phyloP scores from a whole-genome alignment of 805 yeast species.

The Kockiozyma suomiensis region DNA sequence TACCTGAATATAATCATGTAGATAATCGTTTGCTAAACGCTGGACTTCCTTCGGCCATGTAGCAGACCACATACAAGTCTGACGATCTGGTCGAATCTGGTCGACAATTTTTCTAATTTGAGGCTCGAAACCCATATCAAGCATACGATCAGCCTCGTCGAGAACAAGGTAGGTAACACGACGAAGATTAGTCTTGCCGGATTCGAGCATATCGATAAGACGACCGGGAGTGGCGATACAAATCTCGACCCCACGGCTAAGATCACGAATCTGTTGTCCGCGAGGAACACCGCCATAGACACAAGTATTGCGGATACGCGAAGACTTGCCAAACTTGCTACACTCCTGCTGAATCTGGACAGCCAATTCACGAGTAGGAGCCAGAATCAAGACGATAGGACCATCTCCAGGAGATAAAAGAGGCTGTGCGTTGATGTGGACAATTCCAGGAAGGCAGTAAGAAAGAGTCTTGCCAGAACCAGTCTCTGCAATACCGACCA shows the following conservation, averaged over 20 bases:
- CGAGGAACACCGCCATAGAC: constrained; percentile 99
- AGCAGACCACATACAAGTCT: constrained; percentile 99
- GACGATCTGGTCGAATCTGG: constrained; percentile 99
- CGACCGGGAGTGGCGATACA: constrained; percentile 99
- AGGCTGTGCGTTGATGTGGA: constrained; percentile 94
- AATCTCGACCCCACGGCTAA: constrained; percentile 93
- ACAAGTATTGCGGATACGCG: constrained; percentile 80
- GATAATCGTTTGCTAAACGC: constrained; percentile 86
- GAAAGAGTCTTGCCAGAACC: constrained; percentile 99
- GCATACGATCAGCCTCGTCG: constrained; percentile 99
- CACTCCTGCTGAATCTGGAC: constrained; percentile 97
- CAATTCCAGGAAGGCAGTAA: constrained; percentile 95
- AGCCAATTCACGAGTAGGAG: constrained; percentile 99
- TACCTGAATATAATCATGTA: constrained; percentile 92
- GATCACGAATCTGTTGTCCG: constrained; percentile 96
- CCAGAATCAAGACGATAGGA: constrained; percentile 91
- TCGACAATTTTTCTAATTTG: constrained; percentile 94
- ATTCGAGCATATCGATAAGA: constrained; percentile 94
- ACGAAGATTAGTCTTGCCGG: constrained; percentile 89
- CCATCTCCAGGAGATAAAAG: constrained; percentile 92
- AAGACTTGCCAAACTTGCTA: constrained; percentile 86
- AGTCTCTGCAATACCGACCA: constrained; percentile 98
- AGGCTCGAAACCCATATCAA: constrained; percentile 99
- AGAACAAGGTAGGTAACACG: constrained; percentile 96
- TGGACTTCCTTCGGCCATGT: constrained; percentile 99